phyloP scores from a whole-genome alignment of 2,329 filamentous ascomycete species.

The Tolypocladium nubicola region DNA sequence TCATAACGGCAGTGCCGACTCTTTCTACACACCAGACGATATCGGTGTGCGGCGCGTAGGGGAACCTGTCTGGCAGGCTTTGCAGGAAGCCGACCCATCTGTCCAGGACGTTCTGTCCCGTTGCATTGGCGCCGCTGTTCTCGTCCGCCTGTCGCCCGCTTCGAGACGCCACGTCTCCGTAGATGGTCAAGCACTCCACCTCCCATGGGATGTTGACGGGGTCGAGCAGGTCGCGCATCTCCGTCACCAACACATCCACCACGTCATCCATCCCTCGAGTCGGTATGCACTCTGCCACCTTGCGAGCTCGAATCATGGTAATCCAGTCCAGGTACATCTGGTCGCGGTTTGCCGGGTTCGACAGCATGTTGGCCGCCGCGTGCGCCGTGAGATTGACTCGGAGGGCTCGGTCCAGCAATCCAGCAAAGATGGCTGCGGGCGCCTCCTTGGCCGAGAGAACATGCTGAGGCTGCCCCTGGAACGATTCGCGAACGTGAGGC shows the following conservation, averaged over 20 bases:
- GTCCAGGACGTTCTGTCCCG: constrained; percentile 60
- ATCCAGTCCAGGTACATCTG: constrained; percentile 96
- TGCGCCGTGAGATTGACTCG: constrained; percentile 91
- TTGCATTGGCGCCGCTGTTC: constrained; percentile 16
- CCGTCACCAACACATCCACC: constrained; percentile 49
- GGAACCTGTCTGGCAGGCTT: constrained; percentile 59
- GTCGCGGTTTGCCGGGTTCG: constrained; percentile 77
- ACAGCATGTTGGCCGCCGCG: constrained; percentile 85
- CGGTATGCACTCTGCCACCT: constrained; percentile 53
- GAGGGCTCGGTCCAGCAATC: constrained; percentile 74
- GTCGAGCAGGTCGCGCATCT: constrained; percentile 61
- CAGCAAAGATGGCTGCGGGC: constrained; percentile 81
- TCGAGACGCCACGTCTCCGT: constrained; percentile 43
- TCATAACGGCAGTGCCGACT: constrained; percentile 65
- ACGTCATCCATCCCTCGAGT: constrained; percentile 56
- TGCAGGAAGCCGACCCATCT: constrained; percentile 66
- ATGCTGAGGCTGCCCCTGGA: constrained; percentile 74
- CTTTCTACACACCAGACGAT: constrained; percentile 69
- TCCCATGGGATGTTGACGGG: constrained; percentile 58
- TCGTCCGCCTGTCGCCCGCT: constrained; percentile 27
- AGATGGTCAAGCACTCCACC: constrained; percentile 49
- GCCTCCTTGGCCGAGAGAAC: constrained; percentile 80
- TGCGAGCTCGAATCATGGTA: constrained; percentile 50
- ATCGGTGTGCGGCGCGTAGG: constrained; percentile 60
- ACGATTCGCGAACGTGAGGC: constrained; percentile 71